Base-by-base conservation (phyloP, 2,329 filamentous ascomycete species). In the Sarocladiaceae sp. region DNA sequence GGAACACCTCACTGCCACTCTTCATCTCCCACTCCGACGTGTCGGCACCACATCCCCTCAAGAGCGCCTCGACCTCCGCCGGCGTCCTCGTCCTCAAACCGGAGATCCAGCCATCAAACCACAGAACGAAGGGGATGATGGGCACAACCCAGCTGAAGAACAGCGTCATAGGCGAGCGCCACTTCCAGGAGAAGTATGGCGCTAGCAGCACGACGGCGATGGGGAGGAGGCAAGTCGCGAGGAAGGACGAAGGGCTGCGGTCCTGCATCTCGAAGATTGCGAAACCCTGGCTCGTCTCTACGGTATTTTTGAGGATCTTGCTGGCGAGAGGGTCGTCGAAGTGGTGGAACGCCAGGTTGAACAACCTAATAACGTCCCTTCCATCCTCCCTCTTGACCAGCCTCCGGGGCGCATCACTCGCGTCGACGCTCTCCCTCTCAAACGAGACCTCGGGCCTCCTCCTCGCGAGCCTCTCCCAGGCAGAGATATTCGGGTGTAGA, bases 261-360 rank as follows among this genome's bases (percentile, higher is more conserved):
- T 83, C 80, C 59, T 88, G 83, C n/a, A 88, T 70, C 62, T 88
- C 84, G 49, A 88, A 80, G 48, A 89, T 85, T 7, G 74, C 82
- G 53, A 88, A 82, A 0, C 77, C 83, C 49, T 84, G 74, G 43
- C 77, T 74, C 0, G 76, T 85, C 52, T 77, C 69, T 29, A 87
- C 60, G 0, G 82, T 83, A 57, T 84, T 80, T 43, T 68, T 68
- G 24, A 90, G 58, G 23, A 88, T 82, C 7, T 70, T 68, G 20
- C 59, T 64, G 1, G 82, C 85, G 15, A 80, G 61, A 3, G 64
- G 63, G 54, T 88, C 81, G 49, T 80, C 74, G 52, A 89, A 89
- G 63, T 89, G 85, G 61, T 89, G 85, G 55, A 90, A 90, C 1
- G 83, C 77, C 2, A 88, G 68, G 57, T 83, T 85, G 60, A 85